phyloP scores from a whole-genome alignment of 208 protist species.

The Chromosphaera perkinsii region DNA sequence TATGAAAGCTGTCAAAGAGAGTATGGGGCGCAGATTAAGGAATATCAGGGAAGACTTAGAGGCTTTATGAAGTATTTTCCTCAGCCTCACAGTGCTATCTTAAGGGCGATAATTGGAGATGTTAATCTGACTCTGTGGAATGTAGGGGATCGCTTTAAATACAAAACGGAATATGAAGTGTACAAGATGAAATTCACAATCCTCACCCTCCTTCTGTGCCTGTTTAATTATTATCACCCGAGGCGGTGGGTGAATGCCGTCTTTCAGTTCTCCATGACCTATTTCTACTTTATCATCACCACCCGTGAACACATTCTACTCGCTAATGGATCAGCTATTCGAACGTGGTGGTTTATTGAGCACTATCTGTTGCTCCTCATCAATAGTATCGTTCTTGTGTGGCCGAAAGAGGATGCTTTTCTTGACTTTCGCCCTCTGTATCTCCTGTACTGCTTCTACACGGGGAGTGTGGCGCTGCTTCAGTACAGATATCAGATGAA shows the following conservation, averaged over 20 bases:
- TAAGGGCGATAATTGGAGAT: slow-evolving; percentile 14
- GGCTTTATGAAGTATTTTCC: no score
- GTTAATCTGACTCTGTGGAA: slow-evolving; percentile 29
- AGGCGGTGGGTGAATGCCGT: slow-evolving; percentile 7
- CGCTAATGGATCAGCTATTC: slow-evolving; percentile 35
- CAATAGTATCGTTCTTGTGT: slow-evolving; percentile 12
- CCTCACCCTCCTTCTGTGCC: background rate
- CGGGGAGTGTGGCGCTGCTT: slow-evolving; percentile 14
- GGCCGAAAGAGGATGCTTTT: slow-evolving; percentile 7
- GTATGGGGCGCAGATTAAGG: no score
- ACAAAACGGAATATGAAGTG: slow-evolving; percentile 36
- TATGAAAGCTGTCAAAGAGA: no score
- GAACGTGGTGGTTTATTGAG: slow-evolving; percentile 26
- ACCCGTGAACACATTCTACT: slow-evolving; percentile 28
- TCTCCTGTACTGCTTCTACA: slow-evolving; percentile 19
- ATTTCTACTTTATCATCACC: slow-evolving; percentile 12
- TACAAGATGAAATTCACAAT: slow-evolving; percentile 28
- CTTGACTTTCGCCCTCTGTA: slow-evolving; percentile 6
- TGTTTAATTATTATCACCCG: background rate
- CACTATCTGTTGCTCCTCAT: slow-evolving; percentile 29
- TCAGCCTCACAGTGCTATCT: slow-evolving; percentile 18
- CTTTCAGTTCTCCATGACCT: slow-evolving; percentile 20
- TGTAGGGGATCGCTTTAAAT: slow-evolving; percentile 24
- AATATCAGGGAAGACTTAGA: no score
- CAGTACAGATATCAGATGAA: slow-evolving; percentile 25